These are phyloP conservation scores for Aspergillus felis DNA, from an alignment of 2,329 filamentous ascomycete genomes.

Conservation along the genomic window DNA sequence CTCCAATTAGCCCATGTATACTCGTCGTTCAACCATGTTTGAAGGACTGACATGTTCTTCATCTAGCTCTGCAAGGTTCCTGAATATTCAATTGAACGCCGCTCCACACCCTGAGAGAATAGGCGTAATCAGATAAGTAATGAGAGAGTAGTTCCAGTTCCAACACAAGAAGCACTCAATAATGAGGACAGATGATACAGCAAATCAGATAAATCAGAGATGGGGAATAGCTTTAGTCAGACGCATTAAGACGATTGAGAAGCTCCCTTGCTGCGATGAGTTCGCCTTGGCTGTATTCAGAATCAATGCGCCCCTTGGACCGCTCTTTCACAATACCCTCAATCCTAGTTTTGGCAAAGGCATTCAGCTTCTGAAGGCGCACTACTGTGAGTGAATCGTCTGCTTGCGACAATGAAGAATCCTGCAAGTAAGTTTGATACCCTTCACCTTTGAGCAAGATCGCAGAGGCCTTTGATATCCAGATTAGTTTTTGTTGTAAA, in stretches of 20 bases:
- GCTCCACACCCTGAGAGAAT: too few relatives aligned
- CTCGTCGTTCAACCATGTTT: too few relatives aligned
- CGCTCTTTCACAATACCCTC: constrained; percentile 34
- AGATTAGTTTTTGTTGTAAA: neutral
- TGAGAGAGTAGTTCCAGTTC: neutral
- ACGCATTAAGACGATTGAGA: constrained; percentile 25
- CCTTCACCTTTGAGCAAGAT: constrained; percentile 18
- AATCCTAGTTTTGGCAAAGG: constrained; percentile 35
- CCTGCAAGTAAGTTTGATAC: constrained; percentile 3
- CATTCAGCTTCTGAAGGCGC: constrained; percentile 30
- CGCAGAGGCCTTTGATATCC: constrained; percentile 24
- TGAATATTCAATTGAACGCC: too few relatives aligned
- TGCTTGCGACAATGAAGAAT: constrained; percentile 5
- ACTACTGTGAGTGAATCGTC: constrained; percentile 17
- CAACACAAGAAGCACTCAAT: neutral
- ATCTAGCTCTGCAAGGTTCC: too few relatives aligned
- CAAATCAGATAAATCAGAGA: neutral
- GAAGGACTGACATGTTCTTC: too few relatives aligned
- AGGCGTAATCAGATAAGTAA: too few relatives aligned
- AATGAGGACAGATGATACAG: neutral
- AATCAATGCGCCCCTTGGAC: constrained; percentile 25
- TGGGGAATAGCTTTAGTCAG: constrained; percentile 2
- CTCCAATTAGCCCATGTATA: too few relatives aligned
- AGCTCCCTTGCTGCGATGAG: constrained; percentile 41
- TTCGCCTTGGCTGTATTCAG: constrained; percentile 35